phyloP scores from a whole-genome alignment of 345 rosid genomes.

The Corymbia maculata region DNA sequence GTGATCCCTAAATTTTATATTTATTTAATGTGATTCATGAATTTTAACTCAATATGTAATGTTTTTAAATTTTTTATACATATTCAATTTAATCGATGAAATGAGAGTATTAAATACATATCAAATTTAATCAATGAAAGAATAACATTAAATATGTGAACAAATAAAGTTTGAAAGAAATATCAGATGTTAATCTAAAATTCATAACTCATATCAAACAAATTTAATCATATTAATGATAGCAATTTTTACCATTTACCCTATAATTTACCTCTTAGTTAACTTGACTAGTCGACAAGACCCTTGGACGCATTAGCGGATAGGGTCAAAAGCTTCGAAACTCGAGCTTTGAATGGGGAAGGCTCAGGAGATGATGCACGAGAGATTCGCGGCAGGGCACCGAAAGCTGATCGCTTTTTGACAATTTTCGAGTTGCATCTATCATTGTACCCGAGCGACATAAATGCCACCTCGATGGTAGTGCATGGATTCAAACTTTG shows the following conservation, averaged over 20 bases:
- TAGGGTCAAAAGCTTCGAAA: not conserved
- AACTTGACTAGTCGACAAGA: not conserved
- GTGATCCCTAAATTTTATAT: too few relatives aligned
- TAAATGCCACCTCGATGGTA: not conserved
- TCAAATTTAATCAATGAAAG: too few relatives aligned
- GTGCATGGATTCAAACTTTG: not conserved
- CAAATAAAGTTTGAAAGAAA: too few relatives aligned
- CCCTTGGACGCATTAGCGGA: not conserved
- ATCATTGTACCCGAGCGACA: not conserved
- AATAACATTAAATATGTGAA: not conserved
- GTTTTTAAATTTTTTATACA: too few relatives aligned
- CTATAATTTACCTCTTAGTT: not conserved
- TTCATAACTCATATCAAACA: not conserved
- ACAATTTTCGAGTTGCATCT: not conserved
- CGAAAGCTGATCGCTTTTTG: not conserved
- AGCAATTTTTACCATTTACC: not conserved
- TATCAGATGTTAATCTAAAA: too few relatives aligned
- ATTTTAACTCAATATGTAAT: accelerated
- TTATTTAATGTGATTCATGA: accelerated
- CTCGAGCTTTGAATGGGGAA: not conserved
- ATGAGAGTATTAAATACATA: too few relatives aligned
- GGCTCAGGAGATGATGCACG: not conserved
- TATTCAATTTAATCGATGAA: too few relatives aligned
- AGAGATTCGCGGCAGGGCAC: not conserved
- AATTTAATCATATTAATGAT: too few relatives aligned